phyloP scores from a whole-genome alignment of 257 asterid species.

The Nicotiana obtusifolia region DNA sequence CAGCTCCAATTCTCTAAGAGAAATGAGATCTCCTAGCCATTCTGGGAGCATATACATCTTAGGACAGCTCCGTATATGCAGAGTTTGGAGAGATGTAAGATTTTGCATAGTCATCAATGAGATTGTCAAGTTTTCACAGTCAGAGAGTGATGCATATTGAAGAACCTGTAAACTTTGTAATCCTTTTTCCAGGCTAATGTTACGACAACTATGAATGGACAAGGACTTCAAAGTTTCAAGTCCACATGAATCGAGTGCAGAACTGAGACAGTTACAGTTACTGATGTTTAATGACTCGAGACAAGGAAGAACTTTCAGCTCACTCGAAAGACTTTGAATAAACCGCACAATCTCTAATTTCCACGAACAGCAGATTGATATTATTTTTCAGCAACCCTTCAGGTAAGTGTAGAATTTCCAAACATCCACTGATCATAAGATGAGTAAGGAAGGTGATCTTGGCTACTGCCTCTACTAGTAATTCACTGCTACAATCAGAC shows the following conservation, averaged over 20 bases:
- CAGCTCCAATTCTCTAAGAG: conserved; percentile 16
- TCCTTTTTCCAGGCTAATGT: conserved; percentile 4
- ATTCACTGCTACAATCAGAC: conserved; percentile 3
- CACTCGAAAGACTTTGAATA: conserved; percentile 5
- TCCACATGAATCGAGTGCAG: neutral
- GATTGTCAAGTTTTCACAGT: conserved; percentile 7
- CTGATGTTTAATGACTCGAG: conserved; percentile 7
- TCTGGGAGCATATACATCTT: conserved; percentile 7
- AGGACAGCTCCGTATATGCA: conserved; percentile 15
- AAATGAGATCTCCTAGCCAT: conserved; percentile 11
- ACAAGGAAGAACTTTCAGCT: conserved; percentile 9
- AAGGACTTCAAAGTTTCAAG: conserved; percentile 10
- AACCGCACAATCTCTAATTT: conserved; percentile 3
- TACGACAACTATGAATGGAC: conserved; percentile 7
- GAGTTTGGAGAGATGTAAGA: conserved; percentile 9
- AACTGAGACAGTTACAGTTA: conserved; percentile 11
- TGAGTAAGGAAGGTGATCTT: conserved; percentile 10
- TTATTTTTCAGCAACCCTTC: conserved; percentile 12
- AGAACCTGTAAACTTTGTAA: neutral
- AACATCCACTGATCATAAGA: conserved; percentile 12
- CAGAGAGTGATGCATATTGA: conserved; percentile 11
- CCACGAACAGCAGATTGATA: neutral
- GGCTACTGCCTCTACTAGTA: neutral
- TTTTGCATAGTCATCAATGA: neutral
- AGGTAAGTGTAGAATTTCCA: conserved; percentile 2